phyloP scores from a whole-genome alignment of 2,329 filamentous ascomycete genomes.

The Ramularia endophylla region DNA sequence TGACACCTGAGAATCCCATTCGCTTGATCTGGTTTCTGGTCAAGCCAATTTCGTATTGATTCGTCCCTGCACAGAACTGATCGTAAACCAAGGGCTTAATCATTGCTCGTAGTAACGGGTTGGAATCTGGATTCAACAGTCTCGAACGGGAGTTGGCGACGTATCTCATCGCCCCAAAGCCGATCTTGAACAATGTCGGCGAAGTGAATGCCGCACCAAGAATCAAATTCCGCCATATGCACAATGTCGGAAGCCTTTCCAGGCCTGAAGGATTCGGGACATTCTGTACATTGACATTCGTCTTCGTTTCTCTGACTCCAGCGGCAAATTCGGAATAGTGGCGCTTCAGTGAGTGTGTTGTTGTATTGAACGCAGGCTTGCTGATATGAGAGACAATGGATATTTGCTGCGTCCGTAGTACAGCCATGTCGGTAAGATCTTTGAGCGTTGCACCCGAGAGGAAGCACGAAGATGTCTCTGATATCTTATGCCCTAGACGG shows the following conservation, averaged over 20 bases:
- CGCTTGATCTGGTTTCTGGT: slow-evolving; percentile 42
- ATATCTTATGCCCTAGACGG: too few species aligned
- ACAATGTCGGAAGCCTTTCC: slow-evolving; percentile 19
- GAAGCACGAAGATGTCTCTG: too few species aligned
- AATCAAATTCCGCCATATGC: slow-evolving; percentile 27
- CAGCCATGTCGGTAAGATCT: too few species aligned
- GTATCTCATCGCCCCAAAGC: slow-evolving; percentile 28
- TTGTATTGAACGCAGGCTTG: too few species aligned
- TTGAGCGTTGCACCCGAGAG: too few species aligned
- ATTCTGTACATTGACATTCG: too few species aligned
- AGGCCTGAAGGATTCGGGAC: slow-evolving; percentile 12
- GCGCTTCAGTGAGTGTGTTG: not conserved
- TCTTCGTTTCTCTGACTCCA: slow-evolving; percentile 1
- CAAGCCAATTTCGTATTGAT: slow-evolving; percentile 41
- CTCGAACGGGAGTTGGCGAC: slow-evolving; percentile 39
- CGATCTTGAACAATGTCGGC: slow-evolving; percentile 26
- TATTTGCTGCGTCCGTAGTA: too few species aligned
- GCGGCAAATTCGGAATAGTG: slow-evolving; percentile 9
- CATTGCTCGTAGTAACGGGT: slow-evolving; percentile 40
- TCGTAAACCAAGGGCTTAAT: slow-evolving; percentile 48
- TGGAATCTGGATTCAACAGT: slow-evolving; percentile 45
- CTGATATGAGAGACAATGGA: too few species aligned
- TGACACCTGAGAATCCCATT: slow-evolving; percentile 49
- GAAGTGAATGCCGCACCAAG: slow-evolving; percentile 29
- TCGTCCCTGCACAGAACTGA: slow-evolving; percentile 53